Conservation (phyloP, 2,329 filamentous ascomycete genomes). For the Fusarium siculi region DNA sequence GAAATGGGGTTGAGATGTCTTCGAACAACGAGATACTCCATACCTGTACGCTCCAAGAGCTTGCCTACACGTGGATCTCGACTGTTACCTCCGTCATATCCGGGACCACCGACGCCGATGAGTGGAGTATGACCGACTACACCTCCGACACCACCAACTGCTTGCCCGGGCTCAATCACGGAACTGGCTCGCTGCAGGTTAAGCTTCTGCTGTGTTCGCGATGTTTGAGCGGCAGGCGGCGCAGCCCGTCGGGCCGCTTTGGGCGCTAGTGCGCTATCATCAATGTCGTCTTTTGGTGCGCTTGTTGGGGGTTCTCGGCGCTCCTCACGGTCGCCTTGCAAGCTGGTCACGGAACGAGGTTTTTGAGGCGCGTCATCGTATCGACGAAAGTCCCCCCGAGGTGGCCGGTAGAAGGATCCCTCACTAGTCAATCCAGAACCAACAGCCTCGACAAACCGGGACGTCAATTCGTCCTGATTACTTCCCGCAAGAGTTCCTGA, state of each 20-base stretch:
- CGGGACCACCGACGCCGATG: constrained; percentile 63
- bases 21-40: constrained; percentile 79
- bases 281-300: constrained; percentile 46
- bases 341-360: constrained; percentile 56
- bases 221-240: constrained; percentile 63
- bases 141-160: constrained; percentile 49
- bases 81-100: constrained; percentile 62
- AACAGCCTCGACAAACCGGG: constrained; percentile 66
- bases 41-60: constrained; percentile 74
- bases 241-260: constrained; percentile 54
- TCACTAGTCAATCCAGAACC: constrained; percentile 62
- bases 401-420: constrained; percentile 62
- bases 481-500: constrained; percentile 44
- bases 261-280: constrained; percentile 60
- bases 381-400: constrained; percentile 46
- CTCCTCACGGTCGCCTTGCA: constrained; percentile 43
- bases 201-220: constrained; percentile 79
- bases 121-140: constrained; percentile 58
- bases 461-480: constrained; percentile 63
- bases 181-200: constrained; percentile 80
- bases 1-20: constrained; percentile 77
- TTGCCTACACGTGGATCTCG: constrained; percentile 72
- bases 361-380: constrained; percentile 51
- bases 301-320: constrained; percentile 31
- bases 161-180: constrained; percentile 72